Percentiles rank a stretch among this genome's conserved stretches.
These are phyloP conservation scores for Paspalum notatum DNA, from an alignment of 176 grass and related monocot genomes.

Conservation along the genomic window DNA sequence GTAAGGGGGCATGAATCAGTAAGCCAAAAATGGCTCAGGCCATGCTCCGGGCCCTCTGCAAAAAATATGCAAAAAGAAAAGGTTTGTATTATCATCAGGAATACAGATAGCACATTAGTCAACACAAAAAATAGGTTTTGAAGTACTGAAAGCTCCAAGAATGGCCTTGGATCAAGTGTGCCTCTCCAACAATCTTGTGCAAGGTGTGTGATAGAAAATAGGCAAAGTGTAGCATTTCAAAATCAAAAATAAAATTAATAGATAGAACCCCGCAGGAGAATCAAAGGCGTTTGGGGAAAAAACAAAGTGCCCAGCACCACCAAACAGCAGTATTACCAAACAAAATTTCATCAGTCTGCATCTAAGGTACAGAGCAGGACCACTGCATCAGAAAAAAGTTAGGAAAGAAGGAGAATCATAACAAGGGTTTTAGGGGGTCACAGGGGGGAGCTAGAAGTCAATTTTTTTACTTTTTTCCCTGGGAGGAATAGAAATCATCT, in stretches of 20 bases:
- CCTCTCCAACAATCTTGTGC: neutral
- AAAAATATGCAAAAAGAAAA: constrained; percentile 13
- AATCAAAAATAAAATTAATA: neutral
- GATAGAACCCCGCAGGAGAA: constrained; percentile 14
- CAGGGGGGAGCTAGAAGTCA: neutral
- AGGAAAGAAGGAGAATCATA: constrained; percentile 24
- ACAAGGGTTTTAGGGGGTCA: neutral
- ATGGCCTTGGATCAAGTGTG: neutral
- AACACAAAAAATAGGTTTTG: neutral
- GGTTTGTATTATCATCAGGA: constrained; percentile 12
- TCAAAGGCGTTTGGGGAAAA: neutral
- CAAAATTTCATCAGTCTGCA: neutral
- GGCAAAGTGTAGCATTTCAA: neutral
- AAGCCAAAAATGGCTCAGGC: constrained; percentile 89
- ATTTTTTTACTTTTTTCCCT: neutral
- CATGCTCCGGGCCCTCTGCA: constrained; percentile 64
- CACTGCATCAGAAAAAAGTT: neutral
- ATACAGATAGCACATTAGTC: neutral
- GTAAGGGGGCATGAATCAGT: constrained; percentile 92
- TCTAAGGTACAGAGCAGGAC: neutral
- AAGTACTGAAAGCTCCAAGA: constrained; percentile 11
- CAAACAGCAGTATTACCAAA: neutral
- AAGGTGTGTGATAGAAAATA: neutral
- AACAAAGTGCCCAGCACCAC: neutral
- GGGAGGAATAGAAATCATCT: neutral